Evolutionary conservation across 352 stramenopile genomes (phyloP), one percentile per base, ranked within the genome.

Genomic region (Phytophthora brassicae): DNA sequence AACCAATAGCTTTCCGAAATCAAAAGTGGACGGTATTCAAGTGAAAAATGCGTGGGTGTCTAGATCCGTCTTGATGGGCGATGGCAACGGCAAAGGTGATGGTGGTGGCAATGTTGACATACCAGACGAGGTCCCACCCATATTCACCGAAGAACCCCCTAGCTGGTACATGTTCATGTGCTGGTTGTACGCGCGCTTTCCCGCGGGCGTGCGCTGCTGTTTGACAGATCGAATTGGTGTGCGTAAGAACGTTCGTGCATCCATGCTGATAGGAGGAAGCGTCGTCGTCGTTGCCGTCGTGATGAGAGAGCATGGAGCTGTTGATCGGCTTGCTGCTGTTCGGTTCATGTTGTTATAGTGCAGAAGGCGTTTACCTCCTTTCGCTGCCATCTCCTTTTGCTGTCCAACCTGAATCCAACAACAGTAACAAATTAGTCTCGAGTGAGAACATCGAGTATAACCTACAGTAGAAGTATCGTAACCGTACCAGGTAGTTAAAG

Each of bases 401-500:
- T 90, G 81, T 2, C 57, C 64, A 11, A 89, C 78, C 80, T 89
- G 54, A 19, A 56, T 28, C 19, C 2, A 41, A 22, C 2, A 54
- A 55, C 1, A 47, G 50, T 31, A 47, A 46, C 31, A 33, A 26
- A 8, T 62, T 28, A 48, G 38, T 52, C 23, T 26, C 23, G 14
- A 23, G 43, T 8, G 4, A 31, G 38, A 45, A 26, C 28, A 23
- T 66, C 26, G 44, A 4, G 26, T 31, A 31, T 8, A 31, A n/a
- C n/a, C n/a, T n/a, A n/a, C n/a, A n/a, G n/a, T n/a, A n/a, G n/a
- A n/a, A n/a, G 26, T 0, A 4, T 35, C 14, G 8, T 31, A 31
- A 9, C 44, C 46, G 41, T 77, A 97, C 89, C 26, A 97, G 69
- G 60, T 96, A 97, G 71, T 97, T 97, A 66, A 96, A 97, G 8